phyloP scores from a whole-genome alignment of 257 asterid genomes.

The Euphrasia confusa region DNA sequence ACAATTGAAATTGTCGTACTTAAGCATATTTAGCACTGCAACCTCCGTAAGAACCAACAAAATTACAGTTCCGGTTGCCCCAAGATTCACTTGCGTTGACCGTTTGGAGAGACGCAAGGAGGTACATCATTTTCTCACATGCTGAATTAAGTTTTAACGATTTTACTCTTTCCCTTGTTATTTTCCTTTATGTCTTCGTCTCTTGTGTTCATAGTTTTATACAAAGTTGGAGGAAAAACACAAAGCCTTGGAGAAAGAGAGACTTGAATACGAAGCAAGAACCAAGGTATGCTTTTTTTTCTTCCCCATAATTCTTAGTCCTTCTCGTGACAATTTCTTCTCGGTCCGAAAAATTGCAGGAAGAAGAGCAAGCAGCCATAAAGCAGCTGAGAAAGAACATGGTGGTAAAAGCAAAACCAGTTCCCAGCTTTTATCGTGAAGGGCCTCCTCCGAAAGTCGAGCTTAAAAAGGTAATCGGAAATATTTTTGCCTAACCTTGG shows the following conservation, averaged over 20 bases:
- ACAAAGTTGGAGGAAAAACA: slow-evolving; percentile 75
- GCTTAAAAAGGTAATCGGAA: slow-evolving; percentile 63
- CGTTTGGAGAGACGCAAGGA: slow-evolving; percentile 74
- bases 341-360: slow-evolving; percentile 33
- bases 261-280: slow-evolving; percentile 60
- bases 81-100: slow-evolving; percentile 49
- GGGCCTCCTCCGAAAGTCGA: slow-evolving; percentile 85
- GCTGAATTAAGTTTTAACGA: slow-evolving; percentile 1
- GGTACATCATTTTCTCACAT: slow-evolving; percentile 32
- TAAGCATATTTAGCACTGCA: slow-evolving; percentile 43
- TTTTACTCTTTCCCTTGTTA: neutral
- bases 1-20: slow-evolving; percentile 17
- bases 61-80: slow-evolving; percentile 79
- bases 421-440: slow-evolving; percentile 76
- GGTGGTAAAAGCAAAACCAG: slow-evolving; percentile 83
- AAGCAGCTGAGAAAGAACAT: slow-evolving; percentile 80
- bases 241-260: slow-evolving; percentile 84
- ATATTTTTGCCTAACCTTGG: too few relatives aligned
- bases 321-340: neutral
- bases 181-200: neutral
- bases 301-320: neutral
- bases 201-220: slow-evolving; percentile 42
- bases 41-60: slow-evolving; percentile 52
- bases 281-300: slow-evolving; percentile 40
- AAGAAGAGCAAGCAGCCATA: slow-evolving; percentile 68